These are phyloP conservation scores for Blepharisma japonicum DNA, from an alignment of 73 alveolate genomes.

Conservation along the genomic window DNA sequence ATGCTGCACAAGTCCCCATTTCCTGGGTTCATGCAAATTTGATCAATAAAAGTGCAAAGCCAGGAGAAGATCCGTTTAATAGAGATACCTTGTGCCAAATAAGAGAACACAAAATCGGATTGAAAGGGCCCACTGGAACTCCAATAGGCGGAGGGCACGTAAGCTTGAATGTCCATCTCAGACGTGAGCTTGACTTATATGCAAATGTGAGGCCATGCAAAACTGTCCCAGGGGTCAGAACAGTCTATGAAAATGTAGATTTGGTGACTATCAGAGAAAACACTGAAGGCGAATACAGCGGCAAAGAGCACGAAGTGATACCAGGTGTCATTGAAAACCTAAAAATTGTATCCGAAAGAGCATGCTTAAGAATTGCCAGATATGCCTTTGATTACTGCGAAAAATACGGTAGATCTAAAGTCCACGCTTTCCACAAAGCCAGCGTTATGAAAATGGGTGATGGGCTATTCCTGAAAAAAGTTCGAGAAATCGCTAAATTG, in stretches of 20 bases:
- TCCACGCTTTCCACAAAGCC: slow-evolving; percentile 74
- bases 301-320: slow-evolving; percentile 72
- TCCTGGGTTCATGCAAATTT: slow-evolving; percentile 63
- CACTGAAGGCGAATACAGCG: slow-evolving; percentile 82
- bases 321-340: slow-evolving; percentile 78
- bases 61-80: slow-evolving; percentile 57
- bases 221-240: slow-evolving; percentile 58
- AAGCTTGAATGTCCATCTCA: slow-evolving; percentile 67
- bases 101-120: slow-evolving; percentile 50
- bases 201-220: slow-evolving; percentile 80
- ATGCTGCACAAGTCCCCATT: slow-evolving; percentile 72
- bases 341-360: slow-evolving; percentile 63
- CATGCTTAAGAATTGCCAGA: slow-evolving; percentile 59
- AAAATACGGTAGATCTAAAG: slow-evolving; percentile 53
- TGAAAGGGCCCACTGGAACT: slow-evolving; percentile 73
- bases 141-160: slow-evolving; percentile 79
- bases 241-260: slow-evolving; percentile 61
- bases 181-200: slow-evolving; percentile 65
- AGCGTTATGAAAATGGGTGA: slow-evolving; percentile 79
- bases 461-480: slow-evolving; percentile 65
- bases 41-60: slow-evolving; percentile 43
- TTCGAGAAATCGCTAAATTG: slow-evolving; percentile 57
- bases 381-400: slow-evolving; percentile 75
- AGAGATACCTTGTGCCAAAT: slow-evolving; percentile 53
- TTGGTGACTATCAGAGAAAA: slow-evolving; percentile 80